Evolutionary conservation across 2,329 filamentous ascomycete genomes (phyloP).

Genomic region (Didymella arachidicola): DNA sequence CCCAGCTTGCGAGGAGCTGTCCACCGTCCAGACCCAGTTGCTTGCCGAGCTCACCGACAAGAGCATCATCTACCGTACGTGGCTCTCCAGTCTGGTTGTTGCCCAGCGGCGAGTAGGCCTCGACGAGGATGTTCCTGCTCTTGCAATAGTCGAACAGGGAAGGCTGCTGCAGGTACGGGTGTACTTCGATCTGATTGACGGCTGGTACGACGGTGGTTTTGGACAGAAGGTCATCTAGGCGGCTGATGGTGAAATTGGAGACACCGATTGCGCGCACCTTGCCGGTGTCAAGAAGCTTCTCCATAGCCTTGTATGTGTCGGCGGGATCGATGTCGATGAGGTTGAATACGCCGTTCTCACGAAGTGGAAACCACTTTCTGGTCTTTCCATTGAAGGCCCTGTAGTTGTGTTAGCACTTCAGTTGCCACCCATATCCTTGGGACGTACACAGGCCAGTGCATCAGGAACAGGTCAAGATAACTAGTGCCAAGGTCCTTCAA

Average conservation of each 20-base stretch:
- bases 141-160: constrained; percentile 71
- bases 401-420: not conserved
- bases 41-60: constrained; percentile 28
- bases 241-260: constrained; percentile 80
- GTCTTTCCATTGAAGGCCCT: constrained; percentile 37
- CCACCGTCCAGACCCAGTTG: constrained; percentile 70
- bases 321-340: constrained; percentile 79
- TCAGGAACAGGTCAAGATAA: constrained; percentile 72
- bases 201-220: constrained; percentile 69
- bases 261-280: constrained; percentile 82
- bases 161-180: constrained; percentile 57
- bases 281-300: constrained; percentile 70
- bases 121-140: constrained; percentile 74
- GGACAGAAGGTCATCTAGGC: constrained; percentile 73
- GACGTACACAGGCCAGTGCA: constrained; percentile 65
- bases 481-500: constrained; percentile 67
- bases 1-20: constrained; percentile 80
- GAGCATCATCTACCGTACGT: constrained; percentile 55
- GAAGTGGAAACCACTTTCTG: constrained; percentile 43
- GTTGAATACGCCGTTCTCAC: constrained; percentile 69
- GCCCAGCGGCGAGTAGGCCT: constrained; percentile 75
- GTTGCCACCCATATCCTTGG: not conserved
- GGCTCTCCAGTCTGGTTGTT: constrained; percentile 68
- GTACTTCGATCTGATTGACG: constrained; percentile 81
- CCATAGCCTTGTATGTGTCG: constrained; percentile 76